phyloP scores from a whole-genome alignment of 1,284 basidiomycete species.

The Cystobasidium slooffiae region DNA sequence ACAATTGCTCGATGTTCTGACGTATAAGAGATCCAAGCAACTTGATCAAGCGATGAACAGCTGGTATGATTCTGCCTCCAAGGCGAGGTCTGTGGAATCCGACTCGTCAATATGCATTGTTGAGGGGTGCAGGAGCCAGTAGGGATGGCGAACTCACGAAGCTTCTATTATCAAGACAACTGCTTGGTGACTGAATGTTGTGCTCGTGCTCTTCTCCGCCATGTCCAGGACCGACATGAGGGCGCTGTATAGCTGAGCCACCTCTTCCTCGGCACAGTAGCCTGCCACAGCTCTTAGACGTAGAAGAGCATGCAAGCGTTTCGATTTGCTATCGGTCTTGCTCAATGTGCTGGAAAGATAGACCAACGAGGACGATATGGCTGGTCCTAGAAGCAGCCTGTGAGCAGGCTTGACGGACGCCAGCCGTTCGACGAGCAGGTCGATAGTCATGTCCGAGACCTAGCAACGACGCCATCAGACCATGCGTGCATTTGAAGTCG shows the following conservation, averaged over 20 bases:
- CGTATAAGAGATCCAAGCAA: conserved; percentile 64
- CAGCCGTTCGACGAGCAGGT: conserved; percentile 9
- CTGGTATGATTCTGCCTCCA: conserved; percentile 83
- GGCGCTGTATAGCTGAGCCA: background rate
- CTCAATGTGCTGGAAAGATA: background rate
- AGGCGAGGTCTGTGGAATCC: conserved; percentile 65
- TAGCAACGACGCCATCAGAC: background rate
- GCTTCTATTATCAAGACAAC: conserved; percentile 8
- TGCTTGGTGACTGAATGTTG: conserved; percentile 5
- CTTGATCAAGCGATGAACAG: conserved; percentile 72
- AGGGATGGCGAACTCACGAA: conserved; percentile 43
- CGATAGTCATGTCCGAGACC: conserved; percentile 9
- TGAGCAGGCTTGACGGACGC: background rate
- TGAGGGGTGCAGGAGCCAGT: background rate
- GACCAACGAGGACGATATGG: background rate
- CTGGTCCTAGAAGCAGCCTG: background rate
- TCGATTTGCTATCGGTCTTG: conserved; percentile 1
- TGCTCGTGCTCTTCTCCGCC: background rate
- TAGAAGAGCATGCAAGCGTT: background rate
- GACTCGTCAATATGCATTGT: background rate
- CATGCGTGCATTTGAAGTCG: background rate
- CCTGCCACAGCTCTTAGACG: background rate
- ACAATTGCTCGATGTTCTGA: conserved; percentile 58
- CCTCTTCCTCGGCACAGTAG: conserved; percentile 10
- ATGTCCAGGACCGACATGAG: background rate